phyloP scores from a whole-genome alignment of 371 early-diverging fungal species.

The Mortierella sp. region DNA sequence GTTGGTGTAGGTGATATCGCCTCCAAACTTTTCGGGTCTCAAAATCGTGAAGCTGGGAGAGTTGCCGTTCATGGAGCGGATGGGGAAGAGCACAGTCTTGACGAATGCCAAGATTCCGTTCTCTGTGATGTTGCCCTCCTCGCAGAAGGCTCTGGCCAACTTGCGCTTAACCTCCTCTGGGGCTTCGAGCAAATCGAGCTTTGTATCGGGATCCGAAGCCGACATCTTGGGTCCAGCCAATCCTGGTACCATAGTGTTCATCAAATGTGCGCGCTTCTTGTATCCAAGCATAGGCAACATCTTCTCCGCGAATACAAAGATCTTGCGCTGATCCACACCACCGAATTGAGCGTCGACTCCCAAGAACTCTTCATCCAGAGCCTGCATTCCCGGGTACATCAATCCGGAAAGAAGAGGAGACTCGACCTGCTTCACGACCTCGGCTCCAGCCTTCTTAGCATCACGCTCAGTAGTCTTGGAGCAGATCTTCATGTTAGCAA shows the following conservation, averaged over 20 bases:
- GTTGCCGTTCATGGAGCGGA: constrained; percentile 67
- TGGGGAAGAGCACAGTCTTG: constrained; percentile 93
- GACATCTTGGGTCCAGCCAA: constrained; percentile 98
- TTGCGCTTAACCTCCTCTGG: constrained; percentile 90
- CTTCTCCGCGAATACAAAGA: constrained; percentile 98
- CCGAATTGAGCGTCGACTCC: constrained; percentile 99
- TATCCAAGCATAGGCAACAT: constrained; percentile 97
- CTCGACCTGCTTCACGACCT: constrained; percentile 99
- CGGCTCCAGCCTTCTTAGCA: constrained; percentile 99
- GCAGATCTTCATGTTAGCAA: constrained; percentile 95
- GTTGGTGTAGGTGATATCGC: constrained; percentile 77
- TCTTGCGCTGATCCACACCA: constrained; percentile 99
- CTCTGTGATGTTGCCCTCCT: constrained; percentile 95
- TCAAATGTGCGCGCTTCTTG: constrained; percentile 98
- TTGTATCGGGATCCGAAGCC: constrained; percentile 97
- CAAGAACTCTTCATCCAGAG: constrained; percentile 99
- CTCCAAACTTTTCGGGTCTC: constrained; percentile 92
- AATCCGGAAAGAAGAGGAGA: constrained; percentile 95
- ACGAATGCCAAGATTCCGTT: constrained; percentile 95
- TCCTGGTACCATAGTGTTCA: constrained; percentile 99
- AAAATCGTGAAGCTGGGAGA: constrained; percentile 73
- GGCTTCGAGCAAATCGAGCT: constrained; percentile 97
- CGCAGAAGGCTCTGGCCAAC: constrained; percentile 98
- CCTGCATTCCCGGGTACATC: constrained; percentile 99
- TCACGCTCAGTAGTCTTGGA: constrained; percentile 95